A percentile compares a stretch with the other conserved stretches of the same genome.
Conservation (phyloP, 768 basidiomycete species). For the Boletus huronensis region DNA sequence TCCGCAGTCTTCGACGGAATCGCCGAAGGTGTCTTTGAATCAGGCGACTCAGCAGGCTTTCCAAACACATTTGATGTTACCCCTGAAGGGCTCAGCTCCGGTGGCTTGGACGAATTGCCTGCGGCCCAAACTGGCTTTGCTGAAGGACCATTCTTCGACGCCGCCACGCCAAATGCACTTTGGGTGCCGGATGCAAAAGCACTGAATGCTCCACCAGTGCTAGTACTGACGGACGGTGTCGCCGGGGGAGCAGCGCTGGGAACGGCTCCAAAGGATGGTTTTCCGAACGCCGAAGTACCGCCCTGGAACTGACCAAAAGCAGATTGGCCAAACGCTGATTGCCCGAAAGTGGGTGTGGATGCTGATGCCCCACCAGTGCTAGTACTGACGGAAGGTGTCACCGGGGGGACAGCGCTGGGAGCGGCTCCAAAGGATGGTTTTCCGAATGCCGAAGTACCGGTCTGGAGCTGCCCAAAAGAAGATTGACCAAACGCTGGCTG, state of each 20-base stretch:
- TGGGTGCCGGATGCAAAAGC: conserved; percentile 31
- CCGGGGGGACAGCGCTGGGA: conserved; percentile 8
- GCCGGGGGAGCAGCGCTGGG: conserved; percentile 9
- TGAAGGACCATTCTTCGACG: conserved; percentile 15
- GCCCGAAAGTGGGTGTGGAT: conserved; percentile 33
- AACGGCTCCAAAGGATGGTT: conserved; percentile 18
- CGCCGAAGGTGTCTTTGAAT: conserved; percentile 11
- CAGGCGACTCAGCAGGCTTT: conserved; percentile 7
- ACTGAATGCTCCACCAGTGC: conserved; percentile 34
- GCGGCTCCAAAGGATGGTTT: conserved; percentile 20
- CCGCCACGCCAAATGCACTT: conserved; percentile 28
- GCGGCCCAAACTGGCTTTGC: conserved; percentile 24
- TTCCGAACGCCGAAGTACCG: conserved; percentile 19
- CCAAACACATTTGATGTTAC: conserved; percentile 4
- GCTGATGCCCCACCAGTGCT: conserved; percentile 28
- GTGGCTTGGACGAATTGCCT: conserved; percentile 5
- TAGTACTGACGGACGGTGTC: conserved; percentile 8
- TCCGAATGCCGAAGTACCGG: conserved; percentile 18
- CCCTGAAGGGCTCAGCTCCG: conserved; percentile 6
- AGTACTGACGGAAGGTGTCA: conserved; percentile 7
- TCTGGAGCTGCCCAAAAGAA: conserved; percentile 24
- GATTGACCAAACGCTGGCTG: conserved; percentile 40
- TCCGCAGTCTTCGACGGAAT: conserved; percentile 4
- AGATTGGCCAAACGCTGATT: conserved; percentile 39
- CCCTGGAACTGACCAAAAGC: conserved; percentile 24